Evolutionary conservation across 106 monocot species (phyloP), one percentile per base, ranked within the genome.

Genomic region (Chionographis japonica): DNA sequence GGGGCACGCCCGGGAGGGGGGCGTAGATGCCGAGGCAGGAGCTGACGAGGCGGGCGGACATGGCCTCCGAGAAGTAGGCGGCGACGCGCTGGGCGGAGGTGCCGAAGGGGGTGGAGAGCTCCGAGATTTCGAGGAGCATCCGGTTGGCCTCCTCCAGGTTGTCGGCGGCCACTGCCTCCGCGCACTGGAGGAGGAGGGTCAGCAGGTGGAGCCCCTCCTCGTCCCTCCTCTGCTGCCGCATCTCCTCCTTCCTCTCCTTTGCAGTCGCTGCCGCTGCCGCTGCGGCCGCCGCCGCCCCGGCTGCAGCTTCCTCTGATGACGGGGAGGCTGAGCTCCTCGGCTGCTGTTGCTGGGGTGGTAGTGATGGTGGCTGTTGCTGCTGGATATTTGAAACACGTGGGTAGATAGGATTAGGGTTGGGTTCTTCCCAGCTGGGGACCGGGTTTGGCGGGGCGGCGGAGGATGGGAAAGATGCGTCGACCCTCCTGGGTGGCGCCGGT

Each of bases 51-150:
- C 97, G 92, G 2, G 87, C 84, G 4, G 92, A 92, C 97, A 97
- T 97, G 67, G 97, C 97, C 39, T 97, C 92, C 13, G 97, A 89
- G 83, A 97, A 97, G 83, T 97, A 97, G 39, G 97, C 85, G 14
- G 97, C 97, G 4, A 97, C 92, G 62, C 97, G 86, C 84, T 97
- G 97, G 3, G 92, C 92, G 0, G 97, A 92, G 8, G 92, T 92
- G 52, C 97, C 97, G 75, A 82, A 89, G 9, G 97, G 97, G 1
- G 92, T 97, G 5, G 97, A 84, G 2, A 97, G 85, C 72, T 97
- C 89, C 6, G 97, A 92, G 73, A 97, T 87, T 49, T 97, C 89
- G 1, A 97, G 83, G 2, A 97, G 85, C 63, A 89, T 66, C 2
- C 75, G 74, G 74, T 90, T 79, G 27, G 97, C 97, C 38, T 87